Evolutionary conservation across 1,139 yeast species (phyloP), one percentile per base, ranked within the genome.

Genomic region (Candida tropicalis): DNA sequence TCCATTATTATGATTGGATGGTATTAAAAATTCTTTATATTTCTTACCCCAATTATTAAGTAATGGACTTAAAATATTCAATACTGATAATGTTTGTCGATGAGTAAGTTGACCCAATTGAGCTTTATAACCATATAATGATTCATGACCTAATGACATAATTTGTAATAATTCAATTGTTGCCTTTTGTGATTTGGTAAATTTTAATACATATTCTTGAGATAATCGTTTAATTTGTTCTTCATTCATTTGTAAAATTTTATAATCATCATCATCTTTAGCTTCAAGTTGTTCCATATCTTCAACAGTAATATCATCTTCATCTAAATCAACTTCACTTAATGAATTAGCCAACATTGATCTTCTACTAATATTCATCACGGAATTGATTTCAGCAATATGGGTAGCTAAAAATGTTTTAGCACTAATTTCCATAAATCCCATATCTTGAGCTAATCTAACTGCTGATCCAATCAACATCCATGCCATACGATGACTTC

Each of bases 401-500:
- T 89, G 96, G 0, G 95, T 81, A 0, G 96, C 96, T 45, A 89
- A 69, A 56, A 85, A 87, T 2, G 90, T 81, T 52, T 84, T 78
- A 10, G 91, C 74, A 50, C 87, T 81, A 13, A 81, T 77, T 42
- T 87, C 89, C 74, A 86, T 81, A 52, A 86, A 77, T 5, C 89
- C 90, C 79, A 88, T 80, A 61, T 89, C 95, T 59, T 89, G 96
- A 2, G 96, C 95, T 36, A 91, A 66, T 43, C 97, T 71, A 3
- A 88, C 87, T 0, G 95, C 91, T 2, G 87, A 81, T 4, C 97
- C 97, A 43, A 88, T 84, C 49, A 89, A 75, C 93, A 89, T 86
- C 93, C 96, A 90, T 0, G 96, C 86, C 93, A 89, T 86, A 38
- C 96, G 75, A 59, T 88, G 91, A 54, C 93, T 83, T 55, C 97